Evolutionary conservation across 1,284 basidiomycete genomes (phyloP), one percentile per base, ranked within the genome.

Genomic region (Ceratobasidium sp.): DNA sequence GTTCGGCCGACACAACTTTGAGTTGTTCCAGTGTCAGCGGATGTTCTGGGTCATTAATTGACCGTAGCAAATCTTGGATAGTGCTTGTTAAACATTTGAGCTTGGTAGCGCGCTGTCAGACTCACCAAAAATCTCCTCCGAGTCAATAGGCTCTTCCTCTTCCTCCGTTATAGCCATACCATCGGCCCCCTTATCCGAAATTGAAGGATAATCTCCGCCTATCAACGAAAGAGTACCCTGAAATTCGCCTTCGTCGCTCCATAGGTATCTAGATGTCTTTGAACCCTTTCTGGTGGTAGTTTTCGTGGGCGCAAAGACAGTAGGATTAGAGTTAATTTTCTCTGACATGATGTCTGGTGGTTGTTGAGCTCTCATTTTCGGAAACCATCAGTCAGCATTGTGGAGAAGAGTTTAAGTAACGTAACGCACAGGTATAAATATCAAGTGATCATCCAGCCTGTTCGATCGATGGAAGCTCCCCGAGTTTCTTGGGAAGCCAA

Each of bases 1-100:
- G 95, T 13, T 90, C 86, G 2, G 88, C 86, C 50, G 93, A 95
- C 42, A 99, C 95, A 29, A 99, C 96, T 19, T 93, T 90, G 13
- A 99, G 88, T 75, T 98, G 93, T 77, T 99, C 97, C 36, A 99
- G 85, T n/a, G 90, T 91, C 72, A 90, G 82, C 3, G 95, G 93
- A 78, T 99, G 95, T 77, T 99, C 97, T 1, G 97, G 97, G 75
- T 99, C 97, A 58, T 91, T 91, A 68, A 99, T 97, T 1, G 88
- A 90, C 56, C 95, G 85, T 60, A 99, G 89, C 11, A 99, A 85
- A 73, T 98, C 93, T 95, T 72, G 23, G 52, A 21, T 13, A 3
- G 33, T 50, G 7, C 25, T 29, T 47, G 8, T 44, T 41, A 19
- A 36, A 49, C 42, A 29, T 7, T 29, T 19, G 7, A 23, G 9